Evolutionary conservation across 352 stramenopile species (phyloP).

Genomic region (Globisporangium barbulae): DNA sequence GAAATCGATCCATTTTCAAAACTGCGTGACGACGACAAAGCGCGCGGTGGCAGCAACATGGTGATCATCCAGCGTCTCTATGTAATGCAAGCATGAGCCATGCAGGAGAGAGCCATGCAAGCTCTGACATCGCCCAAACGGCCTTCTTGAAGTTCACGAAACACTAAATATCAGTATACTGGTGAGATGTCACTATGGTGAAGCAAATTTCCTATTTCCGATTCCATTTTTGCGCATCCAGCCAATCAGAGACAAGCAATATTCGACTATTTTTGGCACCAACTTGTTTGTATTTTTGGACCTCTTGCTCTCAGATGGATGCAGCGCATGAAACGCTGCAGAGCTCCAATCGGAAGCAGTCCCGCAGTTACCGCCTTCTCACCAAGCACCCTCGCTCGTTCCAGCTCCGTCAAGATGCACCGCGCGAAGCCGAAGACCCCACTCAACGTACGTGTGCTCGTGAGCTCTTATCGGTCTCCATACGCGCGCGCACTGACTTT

Average conservation of each 20-base stretch:
- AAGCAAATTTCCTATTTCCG: too few species aligned
- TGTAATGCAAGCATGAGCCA: too few species aligned
- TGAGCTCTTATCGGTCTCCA: background rate
- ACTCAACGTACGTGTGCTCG: constrained; percentile 32
- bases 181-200: too few species aligned
- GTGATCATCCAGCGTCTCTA: too few species aligned
- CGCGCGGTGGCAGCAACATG: too few species aligned
- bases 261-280: background rate
- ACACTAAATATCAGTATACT: too few species aligned
- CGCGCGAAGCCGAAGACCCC: constrained; percentile 65
- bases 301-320: background rate
- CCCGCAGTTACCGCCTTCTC: background rate
- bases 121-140: too few species aligned
- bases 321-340: background rate
- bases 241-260: background rate
- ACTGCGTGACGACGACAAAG: too few species aligned
- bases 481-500: background rate
- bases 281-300: background rate
- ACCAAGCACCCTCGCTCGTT: background rate
- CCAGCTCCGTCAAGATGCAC: constrained; percentile 31
- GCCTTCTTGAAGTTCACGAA: too few species aligned
- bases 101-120: too few species aligned
- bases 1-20: too few species aligned
- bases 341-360: background rate
- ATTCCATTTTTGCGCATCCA: background rate